Evolutionary conservation across 495 filamentous ascomycete species (phyloP).

Genomic region (Daldinia grandis): DNA sequence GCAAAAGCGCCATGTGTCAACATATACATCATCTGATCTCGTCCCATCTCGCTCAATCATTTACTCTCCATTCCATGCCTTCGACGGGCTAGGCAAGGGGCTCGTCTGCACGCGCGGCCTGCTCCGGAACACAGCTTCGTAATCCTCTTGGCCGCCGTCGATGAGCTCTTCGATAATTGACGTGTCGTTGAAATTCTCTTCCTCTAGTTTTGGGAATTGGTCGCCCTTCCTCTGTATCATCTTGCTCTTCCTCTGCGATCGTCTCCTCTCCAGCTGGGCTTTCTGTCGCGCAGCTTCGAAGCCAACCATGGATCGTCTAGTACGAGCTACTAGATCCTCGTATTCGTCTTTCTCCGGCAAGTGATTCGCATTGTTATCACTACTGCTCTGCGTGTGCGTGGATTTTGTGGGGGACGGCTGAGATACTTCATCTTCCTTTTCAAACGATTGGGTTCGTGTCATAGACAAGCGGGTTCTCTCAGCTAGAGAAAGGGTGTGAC

Average conservation of each 20-base stretch:
- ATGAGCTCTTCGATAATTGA: conserved; percentile 46
- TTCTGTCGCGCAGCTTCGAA: conserved; percentile 61
- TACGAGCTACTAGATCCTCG: conserved; percentile 73
- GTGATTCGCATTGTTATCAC: conserved; percentile 16
- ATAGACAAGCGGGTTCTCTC: conserved; percentile 63
- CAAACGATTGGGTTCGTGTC: conserved; percentile 52
- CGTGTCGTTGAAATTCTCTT: conserved; percentile 44
- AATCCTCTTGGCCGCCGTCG: conserved; percentile 67
- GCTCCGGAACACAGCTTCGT: conserved; percentile 86
- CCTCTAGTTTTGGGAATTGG: conserved; percentile 53
- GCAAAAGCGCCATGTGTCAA: neutral
- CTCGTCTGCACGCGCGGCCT: conserved; percentile 80
- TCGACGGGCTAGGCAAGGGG: conserved; percentile 68
- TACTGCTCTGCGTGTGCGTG: conserved; percentile 6
- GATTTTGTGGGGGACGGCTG: conserved; percentile 40
- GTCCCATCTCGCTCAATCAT: neutral
- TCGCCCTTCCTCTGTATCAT: conserved; percentile 47
- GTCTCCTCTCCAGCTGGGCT: conserved; percentile 66
- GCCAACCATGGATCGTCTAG: conserved; percentile 81
- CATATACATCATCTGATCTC: neutral
- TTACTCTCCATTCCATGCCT: conserved; percentile 30
- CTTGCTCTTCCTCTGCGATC: conserved; percentile 55
- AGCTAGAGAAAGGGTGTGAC: conserved; percentile 61
- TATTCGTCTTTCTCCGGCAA: conserved; percentile 42
- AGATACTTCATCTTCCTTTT: conserved; percentile 43